Base-by-base conservation (phyloP, 2,329 filamentous ascomycete genomes). In the Onygenales sp. region DNA sequence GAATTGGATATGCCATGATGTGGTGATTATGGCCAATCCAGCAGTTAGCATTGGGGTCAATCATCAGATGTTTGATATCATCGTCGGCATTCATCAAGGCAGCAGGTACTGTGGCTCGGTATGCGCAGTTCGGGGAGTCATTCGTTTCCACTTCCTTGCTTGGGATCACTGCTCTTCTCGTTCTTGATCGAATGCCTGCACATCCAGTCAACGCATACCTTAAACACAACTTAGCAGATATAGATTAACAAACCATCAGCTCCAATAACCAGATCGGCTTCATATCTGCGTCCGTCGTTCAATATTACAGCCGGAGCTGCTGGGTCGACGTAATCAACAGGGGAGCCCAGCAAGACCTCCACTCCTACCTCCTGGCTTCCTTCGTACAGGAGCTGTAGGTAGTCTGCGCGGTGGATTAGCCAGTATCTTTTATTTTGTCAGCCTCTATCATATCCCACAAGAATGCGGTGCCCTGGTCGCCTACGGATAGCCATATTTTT, bases 231-330 rank as follows among this genome's bases (percentile, higher is more conserved):
- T 27, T 27, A 27, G 21, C 21, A 27, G 21, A 27, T 27, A 27
- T 5, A 3, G 21, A 5, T 27, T 27, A 27, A 27, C 46, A 76
- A 66, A 3, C 76, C 76, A 58, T 78, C 76, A 4, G 75, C 71
- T 13, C 73, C 75, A 50, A 78, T 65, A 3, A 78, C 62, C 1
- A 77, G 60, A 55, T 78, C 75, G 32, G 50, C 60, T 7, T 54
- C 53, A 1, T 53, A 62, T 3, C 58, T 62, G 10, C 59, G 52
- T 0, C 68, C 70, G 38, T 67, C 61, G 2, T 60, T 60, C 2
- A 75, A 62, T 9, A 64, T 64, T 4, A 69, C 63, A 5, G 58
- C 51, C 11, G 64, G 61, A 1, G 44, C 43, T 33, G 5, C 39
- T 13, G 39, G 43, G 35, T 55, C 64, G 54, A 61, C 59, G 38